phyloP scores from a whole-genome alignment of 2,329 filamentous ascomycete genomes.

The Colletotrichum gigasporum region DNA sequence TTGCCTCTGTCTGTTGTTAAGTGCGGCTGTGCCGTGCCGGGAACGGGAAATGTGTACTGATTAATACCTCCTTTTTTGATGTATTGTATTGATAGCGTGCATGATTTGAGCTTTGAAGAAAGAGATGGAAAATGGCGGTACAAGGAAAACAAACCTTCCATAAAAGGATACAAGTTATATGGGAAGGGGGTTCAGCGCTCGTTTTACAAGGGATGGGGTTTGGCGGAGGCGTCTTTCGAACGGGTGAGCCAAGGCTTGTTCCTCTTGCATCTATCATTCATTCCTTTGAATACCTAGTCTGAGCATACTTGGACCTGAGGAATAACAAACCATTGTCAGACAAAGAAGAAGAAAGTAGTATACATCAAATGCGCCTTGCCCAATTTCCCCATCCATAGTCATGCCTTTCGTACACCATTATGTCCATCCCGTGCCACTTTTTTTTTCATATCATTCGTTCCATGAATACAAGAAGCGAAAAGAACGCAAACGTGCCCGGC shows the following conservation, averaged over 20 bases:
- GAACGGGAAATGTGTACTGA: too few relatives aligned
- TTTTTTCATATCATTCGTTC: not conserved
- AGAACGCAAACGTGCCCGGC: not conserved
- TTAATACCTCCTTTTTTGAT: too few relatives aligned
- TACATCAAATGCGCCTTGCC: slow-evolving; percentile 1
- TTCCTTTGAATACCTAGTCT: not conserved
- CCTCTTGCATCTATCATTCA: not conserved
- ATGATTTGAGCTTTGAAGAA: too few relatives aligned
- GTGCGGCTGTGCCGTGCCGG: too few relatives aligned
- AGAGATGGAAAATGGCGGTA: not conserved
- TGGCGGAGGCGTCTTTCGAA: not conserved
- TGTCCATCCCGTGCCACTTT: too few relatives aligned
- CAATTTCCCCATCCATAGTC: not conserved
- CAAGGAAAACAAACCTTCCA: not conserved
- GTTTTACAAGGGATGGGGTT: too few relatives aligned
- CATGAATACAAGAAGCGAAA: not conserved
- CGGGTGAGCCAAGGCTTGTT: not conserved
- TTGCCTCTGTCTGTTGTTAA: too few relatives aligned
- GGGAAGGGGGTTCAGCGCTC: too few relatives aligned
- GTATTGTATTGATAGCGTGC: not conserved
- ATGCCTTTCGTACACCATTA: slow-evolving; percentile 2
- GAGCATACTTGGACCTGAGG: not conserved
- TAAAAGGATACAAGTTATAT: too few relatives aligned
- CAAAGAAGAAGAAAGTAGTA: not conserved
- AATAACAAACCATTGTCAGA: not conserved